Percentiles rank a stretch among this genome's conserved stretches.
Conservation (phyloP, 176 grass and related monocot genomes). For the Phoenix roebelenii region DNA sequence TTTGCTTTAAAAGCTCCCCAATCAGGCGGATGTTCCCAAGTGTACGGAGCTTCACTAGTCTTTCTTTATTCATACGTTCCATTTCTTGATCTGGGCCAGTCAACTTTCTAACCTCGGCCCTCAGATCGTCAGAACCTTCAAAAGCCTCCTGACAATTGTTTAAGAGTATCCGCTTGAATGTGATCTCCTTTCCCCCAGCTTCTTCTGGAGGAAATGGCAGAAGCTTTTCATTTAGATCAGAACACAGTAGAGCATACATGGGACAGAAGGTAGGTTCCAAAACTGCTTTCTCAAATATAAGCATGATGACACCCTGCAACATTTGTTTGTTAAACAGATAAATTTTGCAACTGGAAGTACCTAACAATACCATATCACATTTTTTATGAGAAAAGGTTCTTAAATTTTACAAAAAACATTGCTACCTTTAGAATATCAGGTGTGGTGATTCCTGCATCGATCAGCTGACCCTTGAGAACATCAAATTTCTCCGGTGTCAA, state of each 20-base stretch:
- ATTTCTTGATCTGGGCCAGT: conserved; percentile 64
- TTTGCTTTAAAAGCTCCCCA: conserved; percentile 88
- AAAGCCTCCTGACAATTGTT: conserved; percentile 89
- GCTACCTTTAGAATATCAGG: conserved; percentile 77
- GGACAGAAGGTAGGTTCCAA: conserved; percentile 83
- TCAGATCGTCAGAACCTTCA: conserved; percentile 54
- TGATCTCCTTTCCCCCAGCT: conserved; percentile 54
- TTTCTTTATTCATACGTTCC: conserved; percentile 63
- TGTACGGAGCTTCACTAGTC: conserved; percentile 50
- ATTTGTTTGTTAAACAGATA: conserved; percentile 2
- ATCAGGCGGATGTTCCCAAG: conserved; percentile 85
- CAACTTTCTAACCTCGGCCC: conserved; percentile 52
- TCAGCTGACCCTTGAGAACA: conserved; percentile 78
- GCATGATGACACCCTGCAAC: conserved; percentile 61
- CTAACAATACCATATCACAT: too few relatives aligned
- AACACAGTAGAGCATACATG: conserved; percentile 86
- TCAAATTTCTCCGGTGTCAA: conserved; percentile 93
- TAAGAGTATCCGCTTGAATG: conserved; percentile 74
- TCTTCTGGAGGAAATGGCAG: conserved; percentile 56
- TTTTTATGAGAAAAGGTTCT: too few relatives aligned
- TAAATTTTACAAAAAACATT: not conserved
- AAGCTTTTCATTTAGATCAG: conserved; percentile 61
- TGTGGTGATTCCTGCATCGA: conserved; percentile 77
- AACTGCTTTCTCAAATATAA: conserved; percentile 91
- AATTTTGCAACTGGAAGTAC: not conserved